Evolutionary conservation across 2,329 filamentous ascomycete genomes (phyloP).

Genomic region (Blastomyces silverae): DNA sequence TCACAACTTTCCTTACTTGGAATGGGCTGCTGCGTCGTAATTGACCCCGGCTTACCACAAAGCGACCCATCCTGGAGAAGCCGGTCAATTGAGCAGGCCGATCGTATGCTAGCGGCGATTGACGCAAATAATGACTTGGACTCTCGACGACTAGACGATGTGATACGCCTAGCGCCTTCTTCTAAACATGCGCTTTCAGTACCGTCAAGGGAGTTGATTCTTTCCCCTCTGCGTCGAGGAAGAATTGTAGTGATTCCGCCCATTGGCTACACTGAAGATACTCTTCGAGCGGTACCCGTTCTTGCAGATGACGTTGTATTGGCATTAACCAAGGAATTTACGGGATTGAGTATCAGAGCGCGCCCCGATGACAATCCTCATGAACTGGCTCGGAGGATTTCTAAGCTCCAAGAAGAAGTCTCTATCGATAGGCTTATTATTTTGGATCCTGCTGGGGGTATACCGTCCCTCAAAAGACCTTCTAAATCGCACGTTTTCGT

Average conservation of each 20-base stretch:
- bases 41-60: slow-evolving; percentile 58
- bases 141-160: slow-evolving; percentile 60
- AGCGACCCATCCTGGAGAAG: slow-evolving; percentile 36
- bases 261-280: slow-evolving; percentile 52
- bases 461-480: slow-evolving; percentile 57
- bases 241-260: slow-evolving; percentile 64
- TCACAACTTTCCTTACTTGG: slow-evolving; percentile 77
- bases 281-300: slow-evolving; percentile 45
- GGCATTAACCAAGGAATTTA: slow-evolving; percentile 68
- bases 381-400: slow-evolving; percentile 36
- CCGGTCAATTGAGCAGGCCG: slow-evolving; percentile 56
- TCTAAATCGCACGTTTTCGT: slow-evolving; percentile 72
- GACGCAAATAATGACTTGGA: slow-evolving; percentile 59
- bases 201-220: slow-evolving; percentile 48
- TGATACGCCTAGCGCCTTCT: slow-evolving; percentile 37
- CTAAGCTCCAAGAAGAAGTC: slow-evolving; percentile 46
- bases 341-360: slow-evolving; percentile 53
- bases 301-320: slow-evolving; percentile 61
- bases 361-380: slow-evolving; percentile 41
- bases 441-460: slow-evolving; percentile 78
- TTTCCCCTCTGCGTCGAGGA: slow-evolving; percentile 60
- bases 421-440: slow-evolving; percentile 80
- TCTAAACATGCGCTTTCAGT: slow-evolving; percentile 33
- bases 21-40: slow-evolving; percentile 70
- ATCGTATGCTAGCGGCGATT: slow-evolving; percentile 67